Percentiles rank a stretch among this genome's conserved stretches.
Evolutionary conservation across 2,329 filamentous ascomycete genomes (phyloP).

Genomic region (Fusarium tjaetaba): DNA sequence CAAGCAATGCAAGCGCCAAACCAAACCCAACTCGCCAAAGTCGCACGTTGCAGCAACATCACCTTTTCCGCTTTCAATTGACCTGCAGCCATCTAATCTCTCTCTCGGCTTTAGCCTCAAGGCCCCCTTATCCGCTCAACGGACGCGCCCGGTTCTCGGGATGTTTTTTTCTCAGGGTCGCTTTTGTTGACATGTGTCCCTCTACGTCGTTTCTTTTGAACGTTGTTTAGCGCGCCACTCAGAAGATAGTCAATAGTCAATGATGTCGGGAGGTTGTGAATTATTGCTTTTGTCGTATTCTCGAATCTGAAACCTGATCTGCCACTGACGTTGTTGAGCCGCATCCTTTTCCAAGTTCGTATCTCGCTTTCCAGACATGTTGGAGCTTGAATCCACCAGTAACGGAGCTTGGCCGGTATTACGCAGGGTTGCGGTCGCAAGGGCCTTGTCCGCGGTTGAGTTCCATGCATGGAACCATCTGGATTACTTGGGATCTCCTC

Average conservation of each 20-base stretch:
- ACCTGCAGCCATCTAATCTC: conserved; percentile 31
- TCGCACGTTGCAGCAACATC: conserved; percentile 29
- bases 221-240: conserved; percentile 12
- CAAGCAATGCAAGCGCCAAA: conserved; percentile 11
- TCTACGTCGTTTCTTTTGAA: conserved; percentile 1
- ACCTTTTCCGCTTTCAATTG: conserved; percentile 15
- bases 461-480: conserved; percentile 29
- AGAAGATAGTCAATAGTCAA: neutral
- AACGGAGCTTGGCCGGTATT: conserved; percentile 25
- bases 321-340: conserved; percentile 36
- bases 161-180: conserved; percentile 1
- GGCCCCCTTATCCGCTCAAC: conserved; percentile 21
- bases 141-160: conserved; percentile 33
- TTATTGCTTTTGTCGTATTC: neutral
- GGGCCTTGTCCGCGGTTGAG: conserved; percentile 18
- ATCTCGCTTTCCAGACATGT: neutral
- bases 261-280: neutral
- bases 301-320: conserved; percentile 18
- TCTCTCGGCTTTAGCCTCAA: conserved; percentile 27
- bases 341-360: conserved; percentile 12
- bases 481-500: conserved; percentile 22
- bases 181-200: neutral
- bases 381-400: conserved; percentile 27
- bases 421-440: conserved; percentile 21
- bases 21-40: conserved; percentile 21